Conservation (phyloP, 257 asterid species). For the Coffea canephora region DNA sequence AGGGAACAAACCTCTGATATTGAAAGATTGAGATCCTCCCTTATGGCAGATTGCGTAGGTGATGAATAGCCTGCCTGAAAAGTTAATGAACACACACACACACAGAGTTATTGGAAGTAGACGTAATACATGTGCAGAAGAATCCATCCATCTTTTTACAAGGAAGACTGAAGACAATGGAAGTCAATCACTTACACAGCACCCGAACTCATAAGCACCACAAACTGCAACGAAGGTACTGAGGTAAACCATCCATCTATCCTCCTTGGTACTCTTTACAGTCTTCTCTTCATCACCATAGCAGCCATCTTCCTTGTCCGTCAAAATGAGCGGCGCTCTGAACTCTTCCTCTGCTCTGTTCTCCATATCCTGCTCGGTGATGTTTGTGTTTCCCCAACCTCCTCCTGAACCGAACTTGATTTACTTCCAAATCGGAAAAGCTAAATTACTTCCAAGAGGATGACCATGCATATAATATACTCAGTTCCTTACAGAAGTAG, state of each 20-base stretch:
- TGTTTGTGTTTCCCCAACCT: conserved; percentile 7
- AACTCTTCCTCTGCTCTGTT: conserved; percentile 29
- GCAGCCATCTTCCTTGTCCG: conserved; percentile 15
- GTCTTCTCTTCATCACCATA: conserved; percentile 20
- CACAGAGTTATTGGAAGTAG: neutral
- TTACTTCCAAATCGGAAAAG: neutral
- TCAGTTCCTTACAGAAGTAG: neutral
- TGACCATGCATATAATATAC: neutral
- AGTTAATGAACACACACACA: neutral
- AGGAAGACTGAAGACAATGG: neutral
- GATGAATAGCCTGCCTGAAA: conserved; percentile 93
- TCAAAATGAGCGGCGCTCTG: conserved; percentile 48
- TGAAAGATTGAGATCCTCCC: conserved; percentile 65
- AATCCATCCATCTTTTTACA: neutral
- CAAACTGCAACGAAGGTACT: conserved; percentile 80
- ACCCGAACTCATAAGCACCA: conserved; percentile 85
- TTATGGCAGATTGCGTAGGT: conserved; percentile 80
- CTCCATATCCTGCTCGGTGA: conserved; percentile 38
- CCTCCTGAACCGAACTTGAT: conserved; percentile 7
- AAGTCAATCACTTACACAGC: conserved; percentile 52
- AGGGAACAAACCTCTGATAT: conserved; percentile 67
- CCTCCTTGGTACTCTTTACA: conserved; percentile 34
- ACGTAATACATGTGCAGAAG: neutral
- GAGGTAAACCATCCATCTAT: conserved; percentile 72
- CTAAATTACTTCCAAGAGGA: neutral